Conservation (phyloP, 768 basidiomycete species). For the Mycena venus region DNA sequence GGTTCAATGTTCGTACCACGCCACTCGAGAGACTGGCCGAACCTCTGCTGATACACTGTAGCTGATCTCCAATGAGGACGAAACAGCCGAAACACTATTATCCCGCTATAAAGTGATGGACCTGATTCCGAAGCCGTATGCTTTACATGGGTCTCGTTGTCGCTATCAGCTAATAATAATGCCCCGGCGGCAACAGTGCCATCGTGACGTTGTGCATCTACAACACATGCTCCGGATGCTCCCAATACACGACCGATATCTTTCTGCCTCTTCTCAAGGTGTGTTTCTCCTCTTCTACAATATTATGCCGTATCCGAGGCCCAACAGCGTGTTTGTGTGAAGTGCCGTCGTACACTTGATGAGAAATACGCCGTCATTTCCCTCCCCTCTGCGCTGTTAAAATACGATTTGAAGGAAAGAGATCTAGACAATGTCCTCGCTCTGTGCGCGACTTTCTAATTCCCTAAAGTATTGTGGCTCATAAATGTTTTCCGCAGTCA, state of each 20-base stretch:
- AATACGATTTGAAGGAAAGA: background rate
- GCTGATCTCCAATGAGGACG: background rate
- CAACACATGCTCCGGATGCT: background rate
- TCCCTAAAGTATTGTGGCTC: background rate
- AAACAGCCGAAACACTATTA: background rate
- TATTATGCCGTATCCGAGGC: background rate
- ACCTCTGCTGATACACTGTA: background rate
- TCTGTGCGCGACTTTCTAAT: background rate
- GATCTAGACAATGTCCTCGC: background rate
- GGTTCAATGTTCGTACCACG: background rate
- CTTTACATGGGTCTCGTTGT: background rate
- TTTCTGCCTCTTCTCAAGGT: conserved; percentile 4
- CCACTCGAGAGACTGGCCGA: background rate
- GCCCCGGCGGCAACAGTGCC: background rate
- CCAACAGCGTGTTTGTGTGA: background rate
- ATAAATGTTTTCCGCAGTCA: background rate
- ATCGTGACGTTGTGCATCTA: conserved; percentile 10
- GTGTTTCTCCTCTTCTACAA: background rate
- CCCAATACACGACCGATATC: background rate
- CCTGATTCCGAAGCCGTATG: background rate
- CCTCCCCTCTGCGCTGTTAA: background rate
- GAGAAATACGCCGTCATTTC: background rate
- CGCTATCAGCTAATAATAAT: background rate
- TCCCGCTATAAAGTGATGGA: background rate
- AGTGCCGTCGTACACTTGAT: background rate